Evolutionary conservation across 345 rosid genomes (phyloP), one percentile per base, ranked within the genome.

Genomic region (Acer negundo): DNA sequence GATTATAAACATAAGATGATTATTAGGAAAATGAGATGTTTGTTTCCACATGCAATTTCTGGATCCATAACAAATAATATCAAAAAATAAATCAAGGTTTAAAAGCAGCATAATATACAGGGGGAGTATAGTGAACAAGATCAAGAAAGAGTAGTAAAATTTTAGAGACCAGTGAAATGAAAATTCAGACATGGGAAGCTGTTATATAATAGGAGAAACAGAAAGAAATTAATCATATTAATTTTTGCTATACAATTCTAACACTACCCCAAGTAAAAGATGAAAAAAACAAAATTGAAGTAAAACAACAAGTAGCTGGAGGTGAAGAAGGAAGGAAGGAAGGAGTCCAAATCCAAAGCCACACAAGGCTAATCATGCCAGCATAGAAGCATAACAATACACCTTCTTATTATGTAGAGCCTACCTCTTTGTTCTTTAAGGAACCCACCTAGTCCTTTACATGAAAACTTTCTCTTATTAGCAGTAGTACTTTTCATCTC

Each of bases 301-400:
- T 1, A 16, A n/a, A 40, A n/a, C 67, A 67, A 47, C 26, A 19
- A 26, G 59, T 38, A 24, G 20, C 49, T 24, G 72, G 35, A 75
- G 67, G 73, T 5, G 61, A 74, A 74, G 70, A 17, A 7, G 28
- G n/a, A 23, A 40, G 67, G 42, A 62, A 59, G 23, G n/a, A n/a
- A n/a, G n/a, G n/a, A n/a, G n/a, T n/a, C n/a, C n/a, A n/a, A 49
- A 31, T 35, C 38, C 38, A 79, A 55, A 68, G 20, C 56, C 69
- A 44, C 4, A 17, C 9, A 26, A 46, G 2, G 24, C 75, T 74
- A 83, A 51, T 89, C 88, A 62, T 83, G 85, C 89, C 88, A 87
- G 75, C 91, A 89, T 53, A 89, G 75, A 78, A 89, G 91, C 87
- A 83, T 86, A 16, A 85, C 81, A 55, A 89, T 75, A 70, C 93